phyloP scores from a whole-genome alignment of 345 rosid genomes.

The Streptanthus diversifolius region DNA sequence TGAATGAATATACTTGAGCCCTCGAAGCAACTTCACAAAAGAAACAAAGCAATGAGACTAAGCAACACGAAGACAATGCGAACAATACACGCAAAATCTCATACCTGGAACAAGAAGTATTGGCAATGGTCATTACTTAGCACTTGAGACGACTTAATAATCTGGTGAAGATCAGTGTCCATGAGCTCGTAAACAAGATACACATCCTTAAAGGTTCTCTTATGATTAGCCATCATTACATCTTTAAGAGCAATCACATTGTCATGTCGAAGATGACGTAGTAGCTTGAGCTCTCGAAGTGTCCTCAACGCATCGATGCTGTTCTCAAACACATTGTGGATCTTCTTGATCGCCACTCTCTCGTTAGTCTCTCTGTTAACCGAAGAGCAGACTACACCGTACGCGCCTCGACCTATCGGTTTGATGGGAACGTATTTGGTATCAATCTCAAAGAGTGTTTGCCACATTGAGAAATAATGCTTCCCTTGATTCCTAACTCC shows the following conservation, averaged over 20 bases:
- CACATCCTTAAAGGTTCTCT: constrained; percentile 72
- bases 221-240: constrained; percentile 72
- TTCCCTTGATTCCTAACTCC: constrained; percentile 59
- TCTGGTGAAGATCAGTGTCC: constrained; percentile 90
- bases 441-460: constrained; percentile 81
- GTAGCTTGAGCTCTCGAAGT: constrained; percentile 72
- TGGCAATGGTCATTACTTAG: constrained; percentile 79
- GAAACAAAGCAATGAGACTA: neutral
- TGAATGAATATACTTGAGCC: constrained; percentile 83
- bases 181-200: constrained; percentile 87
- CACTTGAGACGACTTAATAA: constrained; percentile 75
- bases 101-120: constrained; percentile 81
- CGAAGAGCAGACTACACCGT: constrained; percentile 82
- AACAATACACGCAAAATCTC: neutral
- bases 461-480: constrained; percentile 88
- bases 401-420: constrained; percentile 84
- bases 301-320: constrained; percentile 73
- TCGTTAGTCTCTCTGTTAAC: constrained; percentile 68
- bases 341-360: constrained; percentile 81
- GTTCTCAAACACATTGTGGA: constrained; percentile 75
- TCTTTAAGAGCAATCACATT: constrained; percentile 85
- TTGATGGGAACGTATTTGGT: constrained; percentile 84
- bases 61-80: neutral
- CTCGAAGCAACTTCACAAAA: constrained; percentile 60
- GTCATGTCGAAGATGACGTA: constrained; percentile 72